phyloP scores from a whole-genome alignment of 371 early-diverging fungal genomes.

The Mycotypha africana region DNA sequence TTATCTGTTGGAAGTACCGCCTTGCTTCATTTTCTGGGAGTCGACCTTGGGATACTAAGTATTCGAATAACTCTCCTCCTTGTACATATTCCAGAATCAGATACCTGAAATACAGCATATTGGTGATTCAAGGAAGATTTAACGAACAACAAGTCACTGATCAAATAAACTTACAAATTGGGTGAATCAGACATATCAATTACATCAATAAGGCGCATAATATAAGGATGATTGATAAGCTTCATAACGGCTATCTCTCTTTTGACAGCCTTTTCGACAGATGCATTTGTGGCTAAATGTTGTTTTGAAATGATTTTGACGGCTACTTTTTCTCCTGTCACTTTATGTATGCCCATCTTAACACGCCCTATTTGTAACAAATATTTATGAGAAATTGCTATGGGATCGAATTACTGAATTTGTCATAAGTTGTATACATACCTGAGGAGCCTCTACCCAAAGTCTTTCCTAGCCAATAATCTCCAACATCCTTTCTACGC shows the following conservation, averaged over 20 bases:
- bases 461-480: constrained; percentile 73
- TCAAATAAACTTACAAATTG: constrained; percentile 60
- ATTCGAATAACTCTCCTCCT: constrained; percentile 96
- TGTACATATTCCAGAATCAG: constrained; percentile 95
- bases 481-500: constrained; percentile 62
- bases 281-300: constrained; percentile 49
- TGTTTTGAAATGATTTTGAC: constrained; percentile 85
- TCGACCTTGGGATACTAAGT: constrained; percentile 85
- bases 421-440: too few species aligned
- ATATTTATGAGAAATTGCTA: too few species aligned
- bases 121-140: too few species aligned
- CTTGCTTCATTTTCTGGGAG: constrained; percentile 85
- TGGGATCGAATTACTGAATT: too few species aligned
- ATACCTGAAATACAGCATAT: constrained; percentile 48
- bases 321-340: constrained; percentile 75
- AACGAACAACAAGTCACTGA: too few species aligned
- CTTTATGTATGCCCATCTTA: constrained; percentile 72
- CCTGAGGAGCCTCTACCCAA: constrained; percentile 83
- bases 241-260: constrained; percentile 94
- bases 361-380: constrained; percentile 68
- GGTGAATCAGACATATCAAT: constrained; percentile 61
- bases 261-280: constrained; percentile 78
- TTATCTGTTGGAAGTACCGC: constrained; percentile 93
- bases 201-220: constrained; percentile 86
- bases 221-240: constrained; percentile 87